Percentiles rank a stretch among this genome's conserved stretches.
Conservation (phyloP, 768 basidiomycete species). For the Pisolithus microcarpus region DNA sequence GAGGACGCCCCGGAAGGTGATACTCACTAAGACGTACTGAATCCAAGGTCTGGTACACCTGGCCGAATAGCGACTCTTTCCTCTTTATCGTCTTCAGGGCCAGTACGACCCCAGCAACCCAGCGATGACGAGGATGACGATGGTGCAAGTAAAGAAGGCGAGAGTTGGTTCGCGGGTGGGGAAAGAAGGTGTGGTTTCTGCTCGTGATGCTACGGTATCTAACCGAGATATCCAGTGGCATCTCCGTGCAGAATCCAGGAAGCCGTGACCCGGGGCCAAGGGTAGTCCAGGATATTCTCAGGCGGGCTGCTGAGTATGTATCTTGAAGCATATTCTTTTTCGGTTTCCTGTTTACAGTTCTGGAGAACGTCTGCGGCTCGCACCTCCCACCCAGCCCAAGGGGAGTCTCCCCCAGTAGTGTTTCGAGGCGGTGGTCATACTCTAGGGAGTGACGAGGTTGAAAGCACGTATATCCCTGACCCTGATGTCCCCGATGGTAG, state of each 20-base stretch:
- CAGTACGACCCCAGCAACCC: conserved; percentile 11
- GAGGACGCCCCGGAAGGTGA: neutral
- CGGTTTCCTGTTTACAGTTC: neutral
- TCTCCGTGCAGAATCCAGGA: conserved; percentile 81
- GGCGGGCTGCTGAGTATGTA: conserved; percentile 74
- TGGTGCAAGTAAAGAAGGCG: conserved; percentile 41
- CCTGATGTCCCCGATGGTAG: conserved; percentile 38
- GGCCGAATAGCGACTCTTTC: conserved; percentile 30
- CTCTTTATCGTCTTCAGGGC: conserved; percentile 21
- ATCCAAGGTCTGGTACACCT: neutral
- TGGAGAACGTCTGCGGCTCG: conserved; percentile 16
- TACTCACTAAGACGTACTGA: neutral
- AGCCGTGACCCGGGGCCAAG: conserved; percentile 44
- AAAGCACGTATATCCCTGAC: conserved; percentile 71
- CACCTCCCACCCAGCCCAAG: conserved; percentile 8
- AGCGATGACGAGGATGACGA: conserved; percentile 40
- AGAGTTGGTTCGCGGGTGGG: conserved; percentile 90
- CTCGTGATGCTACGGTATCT: neutral
- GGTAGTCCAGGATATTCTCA: conserved; percentile 65
- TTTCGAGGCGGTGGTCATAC: conserved; percentile 76
- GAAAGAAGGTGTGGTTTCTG: conserved; percentile 63
- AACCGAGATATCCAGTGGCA: conserved; percentile 47
- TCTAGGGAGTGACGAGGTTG: conserved; percentile 86
- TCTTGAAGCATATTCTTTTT: neutral
- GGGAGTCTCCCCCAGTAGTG: conserved; percentile 15